Evolutionary conservation across 345 rosid species (phyloP).

Genomic region (Moricandia arvensis): DNA sequence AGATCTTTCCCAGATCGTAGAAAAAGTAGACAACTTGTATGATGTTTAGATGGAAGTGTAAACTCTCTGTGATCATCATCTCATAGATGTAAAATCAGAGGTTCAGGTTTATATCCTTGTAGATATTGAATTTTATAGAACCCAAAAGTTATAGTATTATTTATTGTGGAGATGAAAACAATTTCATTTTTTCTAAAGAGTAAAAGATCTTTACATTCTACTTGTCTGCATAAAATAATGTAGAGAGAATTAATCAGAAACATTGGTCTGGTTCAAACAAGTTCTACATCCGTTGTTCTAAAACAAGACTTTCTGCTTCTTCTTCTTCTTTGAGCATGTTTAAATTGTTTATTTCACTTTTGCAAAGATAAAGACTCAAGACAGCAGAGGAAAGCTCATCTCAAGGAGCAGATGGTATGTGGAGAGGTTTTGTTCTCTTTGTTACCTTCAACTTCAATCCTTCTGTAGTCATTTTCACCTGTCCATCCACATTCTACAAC

Average conservation of each 20-base stretch:
- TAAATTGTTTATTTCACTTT: neutral
- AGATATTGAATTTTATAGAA: neutral
- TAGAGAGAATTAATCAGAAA: constrained; percentile 14
- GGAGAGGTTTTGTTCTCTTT: constrained; percentile 51
- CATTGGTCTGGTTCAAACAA: neutral
- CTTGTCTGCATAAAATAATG: too few relatives aligned
- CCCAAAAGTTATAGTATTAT: neutral
- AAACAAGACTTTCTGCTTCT: neutral
- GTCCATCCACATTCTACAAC: constrained; percentile 50
- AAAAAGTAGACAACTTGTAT: constrained; percentile 20
- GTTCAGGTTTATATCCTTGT: constrained; percentile 11
- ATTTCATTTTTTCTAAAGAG: neutral
- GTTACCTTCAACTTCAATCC: constrained; percentile 75
- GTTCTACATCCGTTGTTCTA: constrained; percentile 7
- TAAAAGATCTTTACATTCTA: constrained; percentile 3
- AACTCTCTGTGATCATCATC: constrained; percentile 14
- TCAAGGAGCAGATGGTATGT: constrained; percentile 43
- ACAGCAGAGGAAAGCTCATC: constrained; percentile 58
- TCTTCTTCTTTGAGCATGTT: too few relatives aligned
- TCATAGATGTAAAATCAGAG: constrained; percentile 28
- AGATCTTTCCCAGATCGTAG: constrained; percentile 32
- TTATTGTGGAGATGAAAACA: neutral
- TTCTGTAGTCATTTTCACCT: constrained; percentile 86
- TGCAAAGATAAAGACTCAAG: constrained; percentile 25
- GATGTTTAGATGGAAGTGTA: constrained; percentile 25